Evolutionary conservation across 371 early-diverging fungal species (phyloP).

Genomic region (Mucor mucedo): DNA sequence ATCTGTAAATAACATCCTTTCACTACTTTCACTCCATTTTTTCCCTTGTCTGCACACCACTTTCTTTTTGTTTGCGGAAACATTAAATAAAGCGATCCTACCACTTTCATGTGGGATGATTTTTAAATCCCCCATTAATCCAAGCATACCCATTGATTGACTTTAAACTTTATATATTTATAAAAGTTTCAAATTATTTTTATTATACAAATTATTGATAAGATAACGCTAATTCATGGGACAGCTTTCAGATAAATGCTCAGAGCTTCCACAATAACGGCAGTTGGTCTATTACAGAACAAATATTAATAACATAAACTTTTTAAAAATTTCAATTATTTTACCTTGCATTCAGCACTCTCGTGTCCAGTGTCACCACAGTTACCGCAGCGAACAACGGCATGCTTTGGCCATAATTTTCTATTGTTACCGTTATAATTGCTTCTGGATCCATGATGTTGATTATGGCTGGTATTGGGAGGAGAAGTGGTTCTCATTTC

Average conservation of each 20-base stretch:
- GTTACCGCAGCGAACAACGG: conserved; percentile 50
- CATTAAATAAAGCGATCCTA: background rate
- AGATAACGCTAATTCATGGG: conserved; percentile 15
- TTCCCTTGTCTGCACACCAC: no score
- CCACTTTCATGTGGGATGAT: conserved; percentile 8
- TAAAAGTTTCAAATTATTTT: conserved; percentile 4
- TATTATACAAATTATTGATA: conserved; percentile 3
- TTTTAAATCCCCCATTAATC: background rate
- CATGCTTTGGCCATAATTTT: conserved; percentile 27
- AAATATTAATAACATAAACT: background rate
- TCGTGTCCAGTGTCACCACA: conserved; percentile 60
- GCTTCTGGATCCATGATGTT: conserved; percentile 3
- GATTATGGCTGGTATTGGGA: conserved; percentile 4
- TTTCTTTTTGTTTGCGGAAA: background rate
- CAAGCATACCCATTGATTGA: conserved; percentile 9
- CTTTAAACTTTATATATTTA: conserved; percentile 4
- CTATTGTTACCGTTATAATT: conserved; percentile 2
- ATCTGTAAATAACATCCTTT: conserved; percentile 8
- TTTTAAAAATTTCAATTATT: no score
- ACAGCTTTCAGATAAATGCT: conserved; percentile 48
- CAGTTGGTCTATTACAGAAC: conserved; percentile 33
- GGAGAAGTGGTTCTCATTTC: conserved; percentile 20
- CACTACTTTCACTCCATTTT: background rate
- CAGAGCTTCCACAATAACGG: conserved; percentile 46
- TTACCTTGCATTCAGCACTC: conserved; percentile 56